Evolutionary conservation across 176 grass and related monocot genomes (phyloP), one percentile per base, ranked within the genome.

Genomic region (Zizania latifolia): DNA sequence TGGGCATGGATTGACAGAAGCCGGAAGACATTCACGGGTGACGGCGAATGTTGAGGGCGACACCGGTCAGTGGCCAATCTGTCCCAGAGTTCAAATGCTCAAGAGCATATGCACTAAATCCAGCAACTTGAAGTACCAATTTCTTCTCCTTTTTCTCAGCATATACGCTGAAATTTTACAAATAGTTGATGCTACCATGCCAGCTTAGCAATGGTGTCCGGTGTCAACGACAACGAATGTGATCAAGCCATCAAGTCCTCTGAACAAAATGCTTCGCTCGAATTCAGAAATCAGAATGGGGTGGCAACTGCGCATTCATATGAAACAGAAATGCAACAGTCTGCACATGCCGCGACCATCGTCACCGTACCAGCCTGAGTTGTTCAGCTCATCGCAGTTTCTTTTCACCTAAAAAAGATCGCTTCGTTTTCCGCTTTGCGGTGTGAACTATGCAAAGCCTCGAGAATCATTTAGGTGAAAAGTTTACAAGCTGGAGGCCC

Each of bases 391-490:
- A 28, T 27, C 24, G 19, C 67, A 5, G 54, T 40, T 84, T 39
- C 43, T 61, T 66, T 76, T 70, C 30, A 10, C 9, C 9, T 2
- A 38, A 26, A 61, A 41, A 54, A 21, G 66, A 33, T 53, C 21
- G 16, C 3, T 27, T 8, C 61, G 11, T 22, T 26, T 34, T 48
- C 19, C 10, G 24, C 78, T 80, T 86, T 78, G 28, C 34, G 14
- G 32, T 81, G 84, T 81, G 78, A 81, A 78, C 32, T 4, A 29
- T 27, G 45, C 8, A 33, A 15, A 53, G 28, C 15, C 14, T 16
- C 8, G 33, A 56, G 46, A 78, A 68, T 76, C 65, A 56, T 70
- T 28, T 28, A 12, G 71, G 34, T 16, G 28, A 29, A 62, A 81
- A 55, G 45, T 63, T 21, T 33, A 26, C 13, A 26, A 68, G 78